These are phyloP conservation scores for Ostreobium quekettii DNA, from an alignment of 139 green algal species.

Conservation along the genomic window DNA sequence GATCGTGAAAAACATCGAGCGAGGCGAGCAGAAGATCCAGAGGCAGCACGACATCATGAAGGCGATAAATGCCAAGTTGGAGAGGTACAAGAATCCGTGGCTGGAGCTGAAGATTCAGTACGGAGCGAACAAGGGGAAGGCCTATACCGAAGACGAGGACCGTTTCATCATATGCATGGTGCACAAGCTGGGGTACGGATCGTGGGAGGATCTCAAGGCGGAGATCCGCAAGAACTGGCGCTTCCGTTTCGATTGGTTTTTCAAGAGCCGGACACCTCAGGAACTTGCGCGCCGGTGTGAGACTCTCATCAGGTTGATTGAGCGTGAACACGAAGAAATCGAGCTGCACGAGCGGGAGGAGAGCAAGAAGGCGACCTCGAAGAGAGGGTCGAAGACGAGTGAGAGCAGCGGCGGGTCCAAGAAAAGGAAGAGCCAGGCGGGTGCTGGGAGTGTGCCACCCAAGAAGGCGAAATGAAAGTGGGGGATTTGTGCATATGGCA, in stretches of 20 bases:
- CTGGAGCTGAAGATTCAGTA: constrained; percentile 82
- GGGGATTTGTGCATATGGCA: no score
- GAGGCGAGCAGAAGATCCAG: constrained; percentile 83
- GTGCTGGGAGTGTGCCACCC: no score
- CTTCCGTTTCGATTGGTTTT: constrained; percentile 99
- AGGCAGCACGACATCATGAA: constrained; percentile 83
- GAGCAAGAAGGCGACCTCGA: neutral
- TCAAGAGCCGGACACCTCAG: constrained; percentile 89
- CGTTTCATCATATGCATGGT: constrained; percentile 96
- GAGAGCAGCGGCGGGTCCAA: constrained; percentile 1
- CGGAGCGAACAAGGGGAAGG: constrained; percentile 92
- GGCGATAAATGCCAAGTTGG: constrained; percentile 84
- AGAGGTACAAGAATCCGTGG: constrained; percentile 93
- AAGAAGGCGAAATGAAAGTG: no score
- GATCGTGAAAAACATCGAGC: constrained; percentile 92
- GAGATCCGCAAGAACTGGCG: constrained; percentile 83
- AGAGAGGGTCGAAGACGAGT: neutral
- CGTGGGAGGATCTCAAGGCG: constrained; percentile 96
- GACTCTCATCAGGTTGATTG: constrained; percentile 94
- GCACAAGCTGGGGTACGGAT: constrained; percentile 91
- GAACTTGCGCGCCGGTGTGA: constrained; percentile 67
- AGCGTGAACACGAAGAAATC: constrained; percentile 82
- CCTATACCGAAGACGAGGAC: constrained; percentile 98
- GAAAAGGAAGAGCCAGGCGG: no score
- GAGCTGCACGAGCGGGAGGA: constrained; percentile 11